Percentiles rank a stretch among this genome's conserved stretches.
Evolutionary conservation across 208 protist genomes (phyloP).

Genomic region (Novymonas esmeraldas): DNA sequence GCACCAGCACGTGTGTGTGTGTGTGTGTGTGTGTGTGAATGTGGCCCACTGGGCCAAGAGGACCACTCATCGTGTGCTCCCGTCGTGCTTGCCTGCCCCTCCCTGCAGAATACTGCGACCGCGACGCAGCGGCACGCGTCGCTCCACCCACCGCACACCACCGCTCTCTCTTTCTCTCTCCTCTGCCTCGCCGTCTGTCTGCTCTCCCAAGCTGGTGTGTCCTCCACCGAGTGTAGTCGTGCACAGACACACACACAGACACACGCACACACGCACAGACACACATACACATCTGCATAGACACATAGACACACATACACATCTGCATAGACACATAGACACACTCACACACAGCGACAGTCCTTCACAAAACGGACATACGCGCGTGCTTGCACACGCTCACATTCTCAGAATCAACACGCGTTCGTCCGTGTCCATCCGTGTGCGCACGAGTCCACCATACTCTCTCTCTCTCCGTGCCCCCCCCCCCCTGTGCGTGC

Average conservation of each 20-base stretch:
- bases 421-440: too few species aligned
- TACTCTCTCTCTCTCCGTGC: not conserved
- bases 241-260: too few species aligned
- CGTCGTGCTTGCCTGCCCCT: not conserved
- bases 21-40: slow-evolving; percentile 7
- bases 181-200: not conserved
- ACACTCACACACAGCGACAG: too few species aligned
- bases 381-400: too few species aligned
- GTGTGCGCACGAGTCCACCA: not conserved
- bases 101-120: not conserved
- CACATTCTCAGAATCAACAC: too few species aligned
- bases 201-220: too few species aligned
- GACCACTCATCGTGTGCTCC: not conserved
- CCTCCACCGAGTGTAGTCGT: too few species aligned
- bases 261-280: too few species aligned
- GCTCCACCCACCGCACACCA: too few species aligned
- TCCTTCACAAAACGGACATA: too few species aligned
- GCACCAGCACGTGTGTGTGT: not conserved
- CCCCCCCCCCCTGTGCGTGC: not conserved
- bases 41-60: not conserved
- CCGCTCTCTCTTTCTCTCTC: not conserved
- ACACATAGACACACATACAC: not conserved
- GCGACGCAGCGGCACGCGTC: not conserved
- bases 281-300: not conserved
- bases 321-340: not conserved